These are phyloP conservation scores for Sporobolomyces pararoseus DNA, from an alignment of 768 basidiomycete genomes.

Conservation along the genomic window DNA sequence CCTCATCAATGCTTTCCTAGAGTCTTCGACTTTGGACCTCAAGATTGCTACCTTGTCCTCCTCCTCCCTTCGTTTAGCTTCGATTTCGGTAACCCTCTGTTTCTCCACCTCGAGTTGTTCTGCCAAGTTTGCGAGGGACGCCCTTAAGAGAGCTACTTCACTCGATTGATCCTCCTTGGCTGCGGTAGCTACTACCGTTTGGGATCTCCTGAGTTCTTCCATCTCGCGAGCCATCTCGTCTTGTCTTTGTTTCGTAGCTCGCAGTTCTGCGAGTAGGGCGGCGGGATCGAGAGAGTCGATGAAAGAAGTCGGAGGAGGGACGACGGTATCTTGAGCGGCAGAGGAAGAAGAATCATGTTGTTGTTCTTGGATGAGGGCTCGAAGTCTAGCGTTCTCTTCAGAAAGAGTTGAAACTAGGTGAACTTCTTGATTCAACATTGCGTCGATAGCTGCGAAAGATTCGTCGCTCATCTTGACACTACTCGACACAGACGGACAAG, in stretches of 20 bases:
- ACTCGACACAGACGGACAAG: neutral
- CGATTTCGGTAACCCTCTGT: conserved; percentile 15
- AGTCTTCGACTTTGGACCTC: conserved; percentile 38
- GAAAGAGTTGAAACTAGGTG: conserved; percentile 21
- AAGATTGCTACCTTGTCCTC: conserved; percentile 42
- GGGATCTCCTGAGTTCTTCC: neutral
- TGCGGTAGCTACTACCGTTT: neutral
- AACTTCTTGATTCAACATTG: conserved; percentile 25
- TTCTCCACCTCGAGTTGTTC: conserved; percentile 34
- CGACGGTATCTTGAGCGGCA: neutral
- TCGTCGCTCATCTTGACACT: conserved; percentile 26
- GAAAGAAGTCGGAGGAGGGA: neutral
- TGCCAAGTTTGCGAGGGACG: conserved; percentile 34
- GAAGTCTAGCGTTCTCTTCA: conserved; percentile 36
- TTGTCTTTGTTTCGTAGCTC: conserved; percentile 14
- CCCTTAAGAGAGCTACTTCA: conserved; percentile 23
- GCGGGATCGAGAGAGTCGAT: conserved; percentile 7
- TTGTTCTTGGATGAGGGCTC: conserved; percentile 23
- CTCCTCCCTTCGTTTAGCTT: conserved; percentile 27
- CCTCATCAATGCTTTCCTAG: conserved; percentile 40
- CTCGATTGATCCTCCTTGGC: conserved; percentile 23
- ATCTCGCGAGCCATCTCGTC: conserved; percentile 21
- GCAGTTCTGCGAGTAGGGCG: conserved; percentile 23
- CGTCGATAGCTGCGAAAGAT: conserved; percentile 33
- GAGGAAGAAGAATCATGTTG: too few species aligned